Evolutionary conservation across 176 grass and related monocot species (phyloP).

Genomic region (Oryza meyeriana): DNA sequence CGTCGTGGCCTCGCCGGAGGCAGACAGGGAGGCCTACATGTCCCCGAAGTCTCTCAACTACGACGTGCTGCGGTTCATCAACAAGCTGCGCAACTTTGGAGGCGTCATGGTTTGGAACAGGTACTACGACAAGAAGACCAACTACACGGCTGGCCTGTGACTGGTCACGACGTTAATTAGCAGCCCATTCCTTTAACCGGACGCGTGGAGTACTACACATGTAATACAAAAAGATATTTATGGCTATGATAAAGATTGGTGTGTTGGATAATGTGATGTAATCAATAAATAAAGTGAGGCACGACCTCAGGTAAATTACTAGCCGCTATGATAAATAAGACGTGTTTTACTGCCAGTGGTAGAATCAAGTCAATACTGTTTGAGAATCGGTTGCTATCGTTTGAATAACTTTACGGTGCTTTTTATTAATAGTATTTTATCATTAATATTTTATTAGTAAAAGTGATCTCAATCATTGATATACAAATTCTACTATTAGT

Average conservation of each 20-base stretch:
- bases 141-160: neutral
- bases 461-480: too few species aligned
- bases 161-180: too few species aligned
- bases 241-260: neutral
- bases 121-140: slow-evolving; percentile 17
- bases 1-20: slow-evolving; percentile 21
- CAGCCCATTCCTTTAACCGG: neutral
- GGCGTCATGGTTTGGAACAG: slow-evolving; percentile 20
- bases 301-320: neutral
- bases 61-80: neutral
- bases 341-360: too few species aligned
- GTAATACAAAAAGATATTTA: neutral
- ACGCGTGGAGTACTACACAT: neutral
- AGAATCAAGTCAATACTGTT: too few species aligned
- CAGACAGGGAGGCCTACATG: neutral
- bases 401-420: too few species aligned
- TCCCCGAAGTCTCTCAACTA: neutral
- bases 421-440: too few species aligned
- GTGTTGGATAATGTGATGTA: neutral
- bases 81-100: neutral
- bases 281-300: neutral
- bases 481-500: too few species aligned
- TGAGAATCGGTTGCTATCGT: too few species aligned
- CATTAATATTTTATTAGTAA: too few species aligned
- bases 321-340: too few species aligned